Percentiles rank a stretch among this genome's conserved stretches.
These are phyloP conservation scores for Ascochyta pisi DNA, from an alignment of 2,329 filamentous ascomycete genomes.

Conservation along the genomic window DNA sequence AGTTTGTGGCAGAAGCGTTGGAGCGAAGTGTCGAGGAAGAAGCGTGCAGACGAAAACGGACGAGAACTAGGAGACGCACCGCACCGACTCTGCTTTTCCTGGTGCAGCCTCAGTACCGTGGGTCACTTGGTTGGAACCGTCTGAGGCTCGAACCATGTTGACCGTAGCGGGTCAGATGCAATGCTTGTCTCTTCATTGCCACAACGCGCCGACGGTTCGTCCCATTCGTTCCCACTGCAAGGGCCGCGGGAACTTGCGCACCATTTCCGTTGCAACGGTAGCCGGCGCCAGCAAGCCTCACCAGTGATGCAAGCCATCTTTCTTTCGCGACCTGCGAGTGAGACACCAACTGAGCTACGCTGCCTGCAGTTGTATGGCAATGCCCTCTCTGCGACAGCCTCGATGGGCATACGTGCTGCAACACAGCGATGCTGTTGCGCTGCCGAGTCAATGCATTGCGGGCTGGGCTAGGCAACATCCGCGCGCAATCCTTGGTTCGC, in stretches of 20 bases:
- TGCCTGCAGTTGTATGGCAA: neutral
- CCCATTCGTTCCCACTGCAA: constrained; percentile 17
- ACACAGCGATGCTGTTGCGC: neutral
- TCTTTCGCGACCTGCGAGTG: neutral
- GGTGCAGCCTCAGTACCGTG: constrained; percentile 13
- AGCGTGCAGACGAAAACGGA: constrained; percentile 16
- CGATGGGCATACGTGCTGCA: neutral
- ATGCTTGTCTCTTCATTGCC: constrained; percentile 1
- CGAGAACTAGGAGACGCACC: constrained; percentile 10
- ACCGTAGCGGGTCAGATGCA: neutral
- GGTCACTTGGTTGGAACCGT: neutral
- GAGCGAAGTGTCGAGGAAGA: constrained; percentile 3
- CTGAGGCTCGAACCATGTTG: neutral
- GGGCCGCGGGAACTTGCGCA: constrained; percentile 15
- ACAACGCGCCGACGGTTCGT: constrained; percentile 7
- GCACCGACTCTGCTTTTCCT: constrained; percentile 5
- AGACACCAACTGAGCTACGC: neutral
- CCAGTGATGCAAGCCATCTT: constrained; percentile 13
- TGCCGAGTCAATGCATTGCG: neutral
- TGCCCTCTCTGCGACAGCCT: neutral
- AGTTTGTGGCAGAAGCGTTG: constrained; percentile 1
- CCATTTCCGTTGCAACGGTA: constrained; percentile 12
- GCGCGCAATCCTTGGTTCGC: neutral
- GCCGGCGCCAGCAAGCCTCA: constrained; percentile 13
- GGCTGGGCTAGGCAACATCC: neutral